Conservation (phyloP, 495 filamentous ascomycete genomes). For the Aspergillus ellipticus region DNA sequence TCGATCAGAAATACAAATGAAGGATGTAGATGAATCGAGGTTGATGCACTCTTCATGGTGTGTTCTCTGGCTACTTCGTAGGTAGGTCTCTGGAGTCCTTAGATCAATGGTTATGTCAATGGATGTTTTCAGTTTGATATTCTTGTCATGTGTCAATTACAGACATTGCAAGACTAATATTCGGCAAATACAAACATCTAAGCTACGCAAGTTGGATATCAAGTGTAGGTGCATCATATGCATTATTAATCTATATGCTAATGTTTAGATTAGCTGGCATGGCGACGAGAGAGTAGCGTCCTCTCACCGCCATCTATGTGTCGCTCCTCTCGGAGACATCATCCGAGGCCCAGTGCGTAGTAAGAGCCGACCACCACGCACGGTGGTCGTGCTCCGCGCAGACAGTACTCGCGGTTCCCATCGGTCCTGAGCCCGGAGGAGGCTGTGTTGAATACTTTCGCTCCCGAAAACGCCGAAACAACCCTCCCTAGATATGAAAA, state of each 20-base stretch:
- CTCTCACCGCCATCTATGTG: constrained; percentile 6
- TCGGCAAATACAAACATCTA: too few relatives aligned
- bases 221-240: neutral
- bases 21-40: too few relatives aligned
- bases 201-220: constrained; percentile 7
- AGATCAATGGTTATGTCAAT: too few relatives aligned
- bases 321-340: constrained; percentile 7
- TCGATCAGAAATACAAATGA: too few relatives aligned
- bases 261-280: constrained; percentile 46
- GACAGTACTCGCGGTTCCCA: constrained; percentile 7
- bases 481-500: constrained; percentile 48
- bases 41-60: too few relatives aligned
- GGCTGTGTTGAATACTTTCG: constrained; percentile 43
- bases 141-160: too few relatives aligned
- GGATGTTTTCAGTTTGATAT: too few relatives aligned
- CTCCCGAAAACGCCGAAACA: constrained; percentile 45
- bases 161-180: constrained; percentile 3
- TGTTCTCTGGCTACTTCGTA: too few relatives aligned
- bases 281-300: constrained; percentile 1
- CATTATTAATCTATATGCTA: constrained; percentile 42
- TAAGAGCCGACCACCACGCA: constrained; percentile 3
- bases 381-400: constrained; percentile 4
- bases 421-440: constrained; percentile 14
- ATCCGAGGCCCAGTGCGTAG: constrained; percentile 15
- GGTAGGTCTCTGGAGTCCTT: too few relatives aligned